Base-by-base conservation (phyloP, 2,329 filamentous ascomycete genomes). In the Fusarium sulawesiense region DNA sequence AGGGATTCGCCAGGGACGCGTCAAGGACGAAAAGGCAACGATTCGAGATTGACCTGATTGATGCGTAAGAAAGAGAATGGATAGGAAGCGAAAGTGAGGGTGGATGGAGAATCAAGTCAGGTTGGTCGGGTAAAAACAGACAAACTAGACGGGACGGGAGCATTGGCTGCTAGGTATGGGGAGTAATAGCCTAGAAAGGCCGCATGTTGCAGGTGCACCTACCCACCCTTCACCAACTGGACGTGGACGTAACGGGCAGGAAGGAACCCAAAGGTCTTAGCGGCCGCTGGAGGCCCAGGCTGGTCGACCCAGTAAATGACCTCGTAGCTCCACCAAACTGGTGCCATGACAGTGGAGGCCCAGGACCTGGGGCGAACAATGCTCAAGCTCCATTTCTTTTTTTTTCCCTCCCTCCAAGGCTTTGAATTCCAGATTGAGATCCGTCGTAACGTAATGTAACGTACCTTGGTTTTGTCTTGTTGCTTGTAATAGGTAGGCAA, bases 41-140 rank as follows among this genome's bases (percentile, higher is more conserved):
- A 53, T 69, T 61, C 56, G 56, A 58, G 55, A 54, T 64, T 50
- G 55, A 32, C 23, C 44, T 56, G 70, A 37, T 53, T 51, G 66
- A 68, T 73, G 70, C 60, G 49, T 56, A 51, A 71, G 64, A 55
- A 60, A 55, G 64, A 42, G 62, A 58, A 40, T 47, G 56, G 47
- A 34, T 50, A 60, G 47, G 51, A 59, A 65, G 53, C 46, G 53
- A 60, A 53, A 62, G 32, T 65, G 60, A 65, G 47, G 41, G 60
- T 60, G 53, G 53, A 58, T 56, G 32, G 40, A 46, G 40, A 40
- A 51, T 42, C 41, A 50, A 58, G 60, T 37, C 34, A n/a, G 34
- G 34, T 40, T 42, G 34, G 34, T 40, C 46, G 64, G 62, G 59
- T 61, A 53, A 53, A 53, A 56, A 56, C 45, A 56, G 21, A 37